Percentiles rank a stretch among this genome's conserved stretches.
Evolutionary conservation across 192 early-diverging fungal species (phyloP).

Genomic region (Backusella tuberculispora): DNA sequence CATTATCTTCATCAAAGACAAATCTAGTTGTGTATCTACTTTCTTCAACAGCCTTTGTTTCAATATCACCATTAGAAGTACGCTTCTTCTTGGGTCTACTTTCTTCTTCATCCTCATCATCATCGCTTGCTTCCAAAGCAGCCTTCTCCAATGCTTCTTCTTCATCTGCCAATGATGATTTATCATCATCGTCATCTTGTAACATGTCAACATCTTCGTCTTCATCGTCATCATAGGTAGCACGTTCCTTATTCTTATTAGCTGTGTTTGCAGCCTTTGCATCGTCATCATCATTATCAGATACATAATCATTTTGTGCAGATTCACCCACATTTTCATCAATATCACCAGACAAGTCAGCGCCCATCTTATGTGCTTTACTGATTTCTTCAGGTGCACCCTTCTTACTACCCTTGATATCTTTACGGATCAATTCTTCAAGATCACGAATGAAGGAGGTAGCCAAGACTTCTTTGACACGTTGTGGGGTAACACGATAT

Average conservation of each 20-base stretch:
- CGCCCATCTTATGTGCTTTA: conserved; percentile 38
- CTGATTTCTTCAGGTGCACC: conserved; percentile 39
- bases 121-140: conserved; percentile 42
- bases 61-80: conserved; percentile 40
- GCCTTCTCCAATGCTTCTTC: conserved; percentile 48
- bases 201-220: conserved; percentile 72
- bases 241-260: conserved; percentile 63
- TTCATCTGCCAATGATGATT: conserved; percentile 51
- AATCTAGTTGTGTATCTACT: conserved; percentile 73
- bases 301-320: conserved; percentile 12
- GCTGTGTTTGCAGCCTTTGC: conserved; percentile 69
- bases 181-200: conserved; percentile 45
- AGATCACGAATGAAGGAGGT: conserved; percentile 72
- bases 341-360: conserved; percentile 48
- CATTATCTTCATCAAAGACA: conserved; percentile 68
- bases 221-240: conserved; percentile 82
- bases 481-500: conserved; percentile 67
- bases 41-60: conserved; percentile 56
- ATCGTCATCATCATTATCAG: conserved; percentile 68
- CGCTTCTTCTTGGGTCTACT: conserved; percentile 43
- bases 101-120: conserved; percentile 46
- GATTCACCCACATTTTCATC: conserved; percentile 37
- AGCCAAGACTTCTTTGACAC: conserved; percentile 79
- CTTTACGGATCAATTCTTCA: conserved; percentile 75
- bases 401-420: conserved; percentile 69